Base-by-base conservation (phyloP, 2,329 filamentous ascomycete genomes). In the Talaromyces marneffei region DNA sequence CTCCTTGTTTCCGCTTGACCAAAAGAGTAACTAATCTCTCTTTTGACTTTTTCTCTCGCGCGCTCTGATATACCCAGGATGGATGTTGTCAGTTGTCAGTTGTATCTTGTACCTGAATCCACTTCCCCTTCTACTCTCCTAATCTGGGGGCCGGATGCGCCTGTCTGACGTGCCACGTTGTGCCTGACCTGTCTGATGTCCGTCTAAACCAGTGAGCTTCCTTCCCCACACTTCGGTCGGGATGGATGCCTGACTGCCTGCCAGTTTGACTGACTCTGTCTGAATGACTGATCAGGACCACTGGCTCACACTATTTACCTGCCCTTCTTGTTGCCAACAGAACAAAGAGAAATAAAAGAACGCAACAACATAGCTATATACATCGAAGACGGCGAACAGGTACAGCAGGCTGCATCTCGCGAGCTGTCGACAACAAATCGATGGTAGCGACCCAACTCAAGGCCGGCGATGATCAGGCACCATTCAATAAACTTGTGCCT, bases 381-480 rank as follows among this genome's bases (percentile, higher is more conserved):
- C 33, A 29, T 42, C 35, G 23, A 25, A 55, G 52, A 56, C 53
- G 18, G 16, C 48, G 29, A 33, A 33, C 46, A 50, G 27, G 46
- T 33, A 50, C 46, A 50, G 46, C 46, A 20, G 37, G 29, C 40
- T 48, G 40, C 31, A 58, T 9, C 46, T 18, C n/a, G 16, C 46
- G n/a, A 29, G 12, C 44, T 4, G 25, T 23, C 39, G 8, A 44
- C 40, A 3, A 48, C 44, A 29, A n/a, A 48, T 44, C 48, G n/a
- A 33, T 50, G 25, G 23, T 58, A 37, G 56, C 29, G 20, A 48
- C 56, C 56, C 56, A 46, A 58, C n/a, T 5, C 42, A 18, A 37
- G 56, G 56, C 56, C 42, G 29, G 50, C 56, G 50, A 58, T 50
- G 42, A 58, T 58, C 42, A 50, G 56, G 42, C 42, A 50, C 56